These are phyloP conservation scores for Phytophthora sp. DNA, from an alignment of 352 stramenopile genomes.

Conservation along the genomic window DNA sequence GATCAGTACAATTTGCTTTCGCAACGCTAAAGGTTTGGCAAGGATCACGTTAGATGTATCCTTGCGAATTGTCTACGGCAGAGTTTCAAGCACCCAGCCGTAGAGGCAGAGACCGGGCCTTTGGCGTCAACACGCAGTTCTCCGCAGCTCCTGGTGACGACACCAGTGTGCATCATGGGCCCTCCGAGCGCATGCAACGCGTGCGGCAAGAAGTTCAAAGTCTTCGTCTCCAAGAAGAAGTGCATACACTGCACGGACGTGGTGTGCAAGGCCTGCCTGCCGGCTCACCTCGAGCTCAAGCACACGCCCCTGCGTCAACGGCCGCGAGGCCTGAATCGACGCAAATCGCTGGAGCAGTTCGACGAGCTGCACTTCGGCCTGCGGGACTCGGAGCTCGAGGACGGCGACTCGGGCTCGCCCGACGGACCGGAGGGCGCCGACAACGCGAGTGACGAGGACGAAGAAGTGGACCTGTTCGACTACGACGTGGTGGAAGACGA, in stretches of 20 bases:
- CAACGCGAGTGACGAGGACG: slow-evolving; percentile 52
- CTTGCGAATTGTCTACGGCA: no score
- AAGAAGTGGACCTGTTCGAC: slow-evolving; percentile 46
- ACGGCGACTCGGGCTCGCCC: slow-evolving; percentile 26
- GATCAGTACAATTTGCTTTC: no score
- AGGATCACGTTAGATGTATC: no score
- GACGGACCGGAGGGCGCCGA: slow-evolving; percentile 52
- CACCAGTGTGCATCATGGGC: no score
- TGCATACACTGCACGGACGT: slow-evolving; percentile 68
- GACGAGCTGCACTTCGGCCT: slow-evolving; percentile 40
- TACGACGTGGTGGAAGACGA: no score
- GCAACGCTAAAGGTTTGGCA: no score
- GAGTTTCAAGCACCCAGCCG: no score
- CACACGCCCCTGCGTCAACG: slow-evolving; percentile 38
- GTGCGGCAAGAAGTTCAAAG: slow-evolving; percentile 80
- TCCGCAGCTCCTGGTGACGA: no score
- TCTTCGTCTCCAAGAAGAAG: slow-evolving; percentile 73
- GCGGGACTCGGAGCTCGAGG: slow-evolving; percentile 22
- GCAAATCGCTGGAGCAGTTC: slow-evolving; percentile 31
- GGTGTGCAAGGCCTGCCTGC: slow-evolving; percentile 67
- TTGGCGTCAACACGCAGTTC: no score
- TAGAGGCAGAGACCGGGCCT: no score
- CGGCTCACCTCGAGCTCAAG: slow-evolving; percentile 51
- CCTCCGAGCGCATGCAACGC: slow-evolving; percentile 52
- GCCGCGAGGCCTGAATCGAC: slow-evolving; percentile 6